phyloP scores from a whole-genome alignment of 805 yeast species.

The Yarrowia sp. region DNA sequence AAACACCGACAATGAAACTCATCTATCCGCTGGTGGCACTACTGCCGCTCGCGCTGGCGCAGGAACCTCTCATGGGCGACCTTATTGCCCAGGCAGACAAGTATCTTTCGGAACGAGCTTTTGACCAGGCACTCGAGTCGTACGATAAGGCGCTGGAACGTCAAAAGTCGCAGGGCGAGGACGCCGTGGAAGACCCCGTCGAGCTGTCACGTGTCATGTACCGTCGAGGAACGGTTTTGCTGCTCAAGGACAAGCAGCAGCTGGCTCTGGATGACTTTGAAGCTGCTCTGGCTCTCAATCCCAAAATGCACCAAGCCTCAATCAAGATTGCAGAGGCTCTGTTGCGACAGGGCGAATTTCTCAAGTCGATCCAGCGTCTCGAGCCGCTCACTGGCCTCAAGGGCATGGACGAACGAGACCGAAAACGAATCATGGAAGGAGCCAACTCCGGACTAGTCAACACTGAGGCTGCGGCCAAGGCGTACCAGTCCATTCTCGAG shows the following conservation, averaged over 20 bases:
- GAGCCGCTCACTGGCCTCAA: background rate
- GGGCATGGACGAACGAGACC: conserved; percentile 17
- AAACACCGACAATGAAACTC: background rate
- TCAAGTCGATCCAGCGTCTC: conserved; percentile 7
- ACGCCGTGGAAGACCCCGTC: conserved; percentile 6
- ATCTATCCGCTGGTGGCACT: conserved; percentile 16
- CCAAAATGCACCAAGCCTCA: conserved; percentile 35
- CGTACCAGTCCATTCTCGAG: conserved; percentile 25
- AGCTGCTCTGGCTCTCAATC: conserved; percentile 39
- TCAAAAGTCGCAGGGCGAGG: conserved; percentile 26
- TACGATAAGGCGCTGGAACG: conserved; percentile 37
- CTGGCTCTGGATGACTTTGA: conserved; percentile 34
- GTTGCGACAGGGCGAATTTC: conserved; percentile 25
- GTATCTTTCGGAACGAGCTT: conserved; percentile 38
- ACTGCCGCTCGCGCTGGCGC: conserved; percentile 6
- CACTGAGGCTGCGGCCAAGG: conserved; percentile 28
- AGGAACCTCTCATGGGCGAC: conserved; percentile 22
- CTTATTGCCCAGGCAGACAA: conserved; percentile 37
- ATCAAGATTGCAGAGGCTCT: conserved; percentile 34
- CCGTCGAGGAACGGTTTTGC: conserved; percentile 21
- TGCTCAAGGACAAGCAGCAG: conserved; percentile 16
- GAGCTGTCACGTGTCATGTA: conserved; percentile 19
- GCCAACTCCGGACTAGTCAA: conserved; percentile 26
- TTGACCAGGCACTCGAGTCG: conserved; percentile 39
- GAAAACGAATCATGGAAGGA: conserved; percentile 6